phyloP scores from a whole-genome alignment of 2,329 filamentous ascomycete species.

The Biscogniauxia mediterranea region DNA sequence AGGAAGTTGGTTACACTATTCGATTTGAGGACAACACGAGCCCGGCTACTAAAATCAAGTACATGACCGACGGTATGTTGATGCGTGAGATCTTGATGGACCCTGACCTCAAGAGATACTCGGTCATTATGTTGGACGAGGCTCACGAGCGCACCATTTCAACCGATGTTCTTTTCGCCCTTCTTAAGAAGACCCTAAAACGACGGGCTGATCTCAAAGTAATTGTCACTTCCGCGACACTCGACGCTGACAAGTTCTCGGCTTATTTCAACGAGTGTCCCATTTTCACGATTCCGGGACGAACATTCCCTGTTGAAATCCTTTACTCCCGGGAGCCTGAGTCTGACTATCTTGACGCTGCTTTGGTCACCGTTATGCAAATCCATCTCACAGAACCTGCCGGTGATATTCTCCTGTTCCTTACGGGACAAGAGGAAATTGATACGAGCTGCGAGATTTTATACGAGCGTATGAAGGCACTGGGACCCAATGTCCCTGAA shows the following conservation, averaged over 20 bases:
- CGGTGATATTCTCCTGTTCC: conserved; percentile 93
- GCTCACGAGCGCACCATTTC: conserved; percentile 96
- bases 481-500: conserved; percentile 88
- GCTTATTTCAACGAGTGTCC: conserved; percentile 94
- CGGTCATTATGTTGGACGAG: conserved; percentile 96
- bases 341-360: conserved; percentile 90
- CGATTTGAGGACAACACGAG: conserved; percentile 95
- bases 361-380: conserved; percentile 96
- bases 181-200: conserved; percentile 91
- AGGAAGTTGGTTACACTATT: conserved; percentile 95
- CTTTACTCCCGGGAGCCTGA: conserved; percentile 95
- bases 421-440: conserved; percentile 97
- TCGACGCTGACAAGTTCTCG: conserved; percentile 97
- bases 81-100: conserved; percentile 93
- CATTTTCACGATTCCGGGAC: conserved; percentile 93
- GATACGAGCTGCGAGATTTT: conserved; percentile 92
- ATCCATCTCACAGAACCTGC: conserved; percentile 91
- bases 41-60: conserved; percentile 89
- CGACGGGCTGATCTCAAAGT: conserved; percentile 84
- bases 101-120: conserved; percentile 83
- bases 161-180: conserved; percentile 90
- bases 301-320: conserved; percentile 93
- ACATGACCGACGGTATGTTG: conserved; percentile 99
- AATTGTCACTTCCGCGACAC: conserved; percentile 93
- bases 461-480: conserved; percentile 91